These are phyloP conservation scores for Cystobasidium slooffiae DNA, from an alignment of 1,284 basidiomycete species.

Conservation along the genomic window DNA sequence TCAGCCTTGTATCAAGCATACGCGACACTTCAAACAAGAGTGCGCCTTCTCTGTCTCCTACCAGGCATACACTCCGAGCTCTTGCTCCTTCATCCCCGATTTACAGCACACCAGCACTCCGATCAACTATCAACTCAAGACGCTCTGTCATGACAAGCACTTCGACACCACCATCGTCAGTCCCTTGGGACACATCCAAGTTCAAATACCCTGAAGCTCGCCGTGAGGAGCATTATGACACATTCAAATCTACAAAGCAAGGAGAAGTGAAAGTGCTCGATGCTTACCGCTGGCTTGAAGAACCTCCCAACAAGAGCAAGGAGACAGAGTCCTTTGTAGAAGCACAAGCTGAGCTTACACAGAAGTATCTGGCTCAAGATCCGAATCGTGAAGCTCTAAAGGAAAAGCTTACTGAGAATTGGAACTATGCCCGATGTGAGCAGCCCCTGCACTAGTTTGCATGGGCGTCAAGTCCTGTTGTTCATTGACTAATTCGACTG, in stretches of 20 bases:
- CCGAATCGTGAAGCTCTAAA: slow-evolving; percentile 66
- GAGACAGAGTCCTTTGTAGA: slow-evolving; percentile 70
- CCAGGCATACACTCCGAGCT: background rate
- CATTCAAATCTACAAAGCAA: slow-evolving; percentile 67
- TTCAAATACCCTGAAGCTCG: slow-evolving; percentile 66
- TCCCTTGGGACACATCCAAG: slow-evolving; percentile 22
- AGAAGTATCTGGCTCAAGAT: slow-evolving; percentile 67
- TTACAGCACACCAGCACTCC: no score
- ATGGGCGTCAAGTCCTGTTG: background rate
- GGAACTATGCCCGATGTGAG: slow-evolving; percentile 70
- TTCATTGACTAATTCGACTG: background rate
- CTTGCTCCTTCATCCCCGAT: background rate
- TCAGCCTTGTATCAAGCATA: no score
- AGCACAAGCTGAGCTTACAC: slow-evolving; percentile 68
- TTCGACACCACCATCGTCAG: background rate
- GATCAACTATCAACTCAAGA: background rate
- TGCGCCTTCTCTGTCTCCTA: no score
- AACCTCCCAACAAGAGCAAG: slow-evolving; percentile 57
- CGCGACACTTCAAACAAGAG: no score
- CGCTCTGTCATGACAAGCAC: slow-evolving; percentile 14
- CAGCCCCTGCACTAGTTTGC: no score
- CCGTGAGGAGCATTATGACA: slow-evolving; percentile 69
- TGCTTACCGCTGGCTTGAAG: slow-evolving; percentile 65
- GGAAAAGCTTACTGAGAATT: slow-evolving; percentile 66
- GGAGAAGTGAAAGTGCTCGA: slow-evolving; percentile 67